Conservation (phyloP, 78 protist species). For the Dictyostelium firmibasis region DNA sequence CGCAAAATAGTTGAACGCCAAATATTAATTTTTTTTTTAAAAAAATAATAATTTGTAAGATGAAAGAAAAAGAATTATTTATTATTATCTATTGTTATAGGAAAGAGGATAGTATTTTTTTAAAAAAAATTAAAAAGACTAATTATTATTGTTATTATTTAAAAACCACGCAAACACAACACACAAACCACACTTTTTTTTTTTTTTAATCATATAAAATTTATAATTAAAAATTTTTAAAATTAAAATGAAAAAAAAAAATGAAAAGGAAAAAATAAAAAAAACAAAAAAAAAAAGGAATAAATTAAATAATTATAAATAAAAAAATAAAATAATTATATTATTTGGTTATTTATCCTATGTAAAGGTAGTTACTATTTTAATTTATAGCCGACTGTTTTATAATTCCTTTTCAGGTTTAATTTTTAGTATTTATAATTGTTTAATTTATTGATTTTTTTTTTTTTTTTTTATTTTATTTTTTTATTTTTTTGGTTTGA, state of each 20-base stretch:
- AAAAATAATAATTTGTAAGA: not conserved
- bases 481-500: not conserved
- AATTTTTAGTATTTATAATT: not conserved
- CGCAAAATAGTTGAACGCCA: not conserved
- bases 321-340: too few relatives aligned
- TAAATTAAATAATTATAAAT: too few relatives aligned
- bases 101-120: not conserved
- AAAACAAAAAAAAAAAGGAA: too few relatives aligned
- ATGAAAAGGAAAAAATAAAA: too few relatives aligned
- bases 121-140: not conserved
- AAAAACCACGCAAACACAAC: not conserved
- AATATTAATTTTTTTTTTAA: too few relatives aligned
- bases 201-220: not conserved
- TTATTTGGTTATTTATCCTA: too few relatives aligned
- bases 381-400: not conserved
- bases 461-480: too few relatives aligned
- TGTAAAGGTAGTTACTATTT: not conserved
- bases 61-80: not conserved
- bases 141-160: too few relatives aligned
- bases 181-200: not conserved
- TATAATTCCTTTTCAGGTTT: not conserved
- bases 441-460: not conserved
- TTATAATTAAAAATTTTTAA: too few relatives aligned
- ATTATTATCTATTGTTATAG: not conserved
- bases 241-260: not conserved